Percentiles rank a stretch among this genome's conserved stretches.
phyloP scores from a whole-genome alignment of 2,329 filamentous ascomycete genomes.

The Aschersonia sp. region DNA sequence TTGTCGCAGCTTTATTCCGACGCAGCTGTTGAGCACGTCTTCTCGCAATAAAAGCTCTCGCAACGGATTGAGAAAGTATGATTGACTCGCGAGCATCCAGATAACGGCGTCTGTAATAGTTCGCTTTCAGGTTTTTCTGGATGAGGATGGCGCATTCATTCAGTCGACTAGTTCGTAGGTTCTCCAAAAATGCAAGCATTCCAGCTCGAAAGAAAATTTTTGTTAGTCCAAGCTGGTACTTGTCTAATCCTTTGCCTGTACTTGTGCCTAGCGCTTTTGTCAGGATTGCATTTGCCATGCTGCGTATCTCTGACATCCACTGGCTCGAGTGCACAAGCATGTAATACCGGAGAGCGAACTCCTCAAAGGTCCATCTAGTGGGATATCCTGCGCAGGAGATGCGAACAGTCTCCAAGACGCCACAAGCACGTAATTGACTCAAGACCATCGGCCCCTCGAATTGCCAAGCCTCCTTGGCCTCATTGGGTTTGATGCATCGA shows the following conservation, averaged over 20 bases:
- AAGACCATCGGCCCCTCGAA: constrained; percentile 98
- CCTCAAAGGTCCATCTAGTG: constrained; percentile 96
- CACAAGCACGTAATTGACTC: constrained; percentile 90
- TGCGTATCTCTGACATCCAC: constrained; percentile 86
- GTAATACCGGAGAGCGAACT: constrained; percentile 95
- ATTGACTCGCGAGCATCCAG: constrained; percentile 75
- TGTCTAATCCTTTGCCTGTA: constrained; percentile 64
- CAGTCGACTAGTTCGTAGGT: constrained; percentile 74
- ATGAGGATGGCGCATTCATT: constrained; percentile 96
- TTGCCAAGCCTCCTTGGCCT: constrained; percentile 91
- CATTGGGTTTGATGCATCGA: constrained; percentile 96
- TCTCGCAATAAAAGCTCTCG: constrained; percentile 65
- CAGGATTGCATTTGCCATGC: constrained; percentile 89
- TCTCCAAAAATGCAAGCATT: constrained; percentile 97
- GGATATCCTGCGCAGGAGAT: constrained; percentile 97
- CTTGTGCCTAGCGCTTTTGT: constrained; percentile 73
- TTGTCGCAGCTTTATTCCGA: constrained; percentile 74
- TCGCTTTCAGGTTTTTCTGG: constrained; percentile 92
- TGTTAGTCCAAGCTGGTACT: constrained; percentile 92
- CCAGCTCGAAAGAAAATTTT: constrained; percentile 99
- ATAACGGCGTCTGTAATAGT: constrained; percentile 88
- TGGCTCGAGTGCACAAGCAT: constrained; percentile 83
- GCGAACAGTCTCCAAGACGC: constrained; percentile 94
- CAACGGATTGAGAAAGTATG: constrained; percentile 62
- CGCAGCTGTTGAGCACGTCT: constrained; percentile 67